Percentiles rank a stretch among this genome's conserved stretches.
Conservation (phyloP, 2,329 filamentous ascomycete genomes). For the Hymenoscyphus salicellus region DNA sequence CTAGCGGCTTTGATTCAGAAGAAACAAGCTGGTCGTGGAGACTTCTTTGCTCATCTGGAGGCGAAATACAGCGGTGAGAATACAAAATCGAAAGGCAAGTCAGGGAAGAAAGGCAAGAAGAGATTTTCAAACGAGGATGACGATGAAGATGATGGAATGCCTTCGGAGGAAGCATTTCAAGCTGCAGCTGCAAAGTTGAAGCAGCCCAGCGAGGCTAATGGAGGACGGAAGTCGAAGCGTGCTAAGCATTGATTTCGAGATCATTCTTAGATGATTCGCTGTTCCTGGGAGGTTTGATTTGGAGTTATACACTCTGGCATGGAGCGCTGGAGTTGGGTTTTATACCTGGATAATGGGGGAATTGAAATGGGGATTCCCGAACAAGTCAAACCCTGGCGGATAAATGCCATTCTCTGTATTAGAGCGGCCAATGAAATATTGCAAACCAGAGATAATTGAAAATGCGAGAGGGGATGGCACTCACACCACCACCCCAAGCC, state of each 20-base stretch:
- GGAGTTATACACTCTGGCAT: neutral
- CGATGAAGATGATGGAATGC: constrained; percentile 61
- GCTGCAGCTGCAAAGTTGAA: constrained; percentile 51
- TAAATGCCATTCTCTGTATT: neutral
- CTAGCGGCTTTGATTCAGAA: constrained; percentile 73
- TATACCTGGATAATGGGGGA: neutral
- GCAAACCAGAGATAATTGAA: neutral
- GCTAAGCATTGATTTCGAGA: constrained; percentile 21
- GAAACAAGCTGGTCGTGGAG: constrained; percentile 61
- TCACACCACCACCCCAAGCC: no score
- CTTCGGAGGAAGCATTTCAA: constrained; percentile 60
- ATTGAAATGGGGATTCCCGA: neutral
- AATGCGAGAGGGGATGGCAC: no score
- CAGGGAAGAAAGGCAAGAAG: constrained; percentile 53
- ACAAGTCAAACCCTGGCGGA: neutral
- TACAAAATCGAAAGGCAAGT: constrained; percentile 44
- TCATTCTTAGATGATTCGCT: neutral
- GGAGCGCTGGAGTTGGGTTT: neutral
- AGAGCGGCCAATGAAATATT: neutral
- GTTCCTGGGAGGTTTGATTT: neutral
- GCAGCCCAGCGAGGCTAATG: constrained; percentile 15
- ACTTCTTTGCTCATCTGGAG: constrained; percentile 70
- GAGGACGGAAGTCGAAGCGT: constrained; percentile 25
- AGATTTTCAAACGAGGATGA: constrained; percentile 56
- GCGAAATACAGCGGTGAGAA: constrained; percentile 65